Evolutionary conservation across 257 asterid genomes (phyloP).

Genomic region (Solanum sejunctum): DNA sequence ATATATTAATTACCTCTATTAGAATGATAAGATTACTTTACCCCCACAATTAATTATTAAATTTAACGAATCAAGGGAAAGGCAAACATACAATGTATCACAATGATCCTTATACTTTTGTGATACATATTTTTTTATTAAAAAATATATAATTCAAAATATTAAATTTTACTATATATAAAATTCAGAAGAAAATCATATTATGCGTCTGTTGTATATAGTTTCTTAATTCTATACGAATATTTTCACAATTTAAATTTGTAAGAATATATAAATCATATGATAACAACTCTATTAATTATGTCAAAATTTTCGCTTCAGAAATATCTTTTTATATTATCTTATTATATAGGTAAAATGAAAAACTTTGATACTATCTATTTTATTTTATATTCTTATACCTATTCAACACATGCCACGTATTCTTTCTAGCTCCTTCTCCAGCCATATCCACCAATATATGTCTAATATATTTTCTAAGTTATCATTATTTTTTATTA

Average conservation of each 20-base stretch:
- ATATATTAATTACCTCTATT: not conserved
- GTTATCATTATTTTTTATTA: not conserved
- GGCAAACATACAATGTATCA: too few relatives aligned
- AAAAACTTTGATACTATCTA: not conserved
- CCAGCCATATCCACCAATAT: not conserved
- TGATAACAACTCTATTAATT: not conserved
- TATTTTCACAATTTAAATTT: too few relatives aligned
- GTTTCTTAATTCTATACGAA: too few relatives aligned
- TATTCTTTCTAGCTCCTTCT: not conserved
- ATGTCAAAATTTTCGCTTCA: not conserved
- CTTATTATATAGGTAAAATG: too few relatives aligned
- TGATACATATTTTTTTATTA: not conserved
- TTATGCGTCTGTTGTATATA: too few relatives aligned
- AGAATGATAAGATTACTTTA: not conserved
- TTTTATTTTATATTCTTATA: not conserved
- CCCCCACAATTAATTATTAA: not conserved
- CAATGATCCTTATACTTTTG: too few relatives aligned
- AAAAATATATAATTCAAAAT: too few relatives aligned
- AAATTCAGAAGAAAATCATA: too few relatives aligned
- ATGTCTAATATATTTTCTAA: not conserved
- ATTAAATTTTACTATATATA: too few relatives aligned
- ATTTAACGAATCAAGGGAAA: too few relatives aligned
- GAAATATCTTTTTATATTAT: not conserved
- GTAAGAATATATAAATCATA: accelerated
- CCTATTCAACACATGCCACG: not conserved